Evolutionary conservation across 495 filamentous ascomycete species (phyloP).

Genomic region (Trichoderma parareesei): DNA sequence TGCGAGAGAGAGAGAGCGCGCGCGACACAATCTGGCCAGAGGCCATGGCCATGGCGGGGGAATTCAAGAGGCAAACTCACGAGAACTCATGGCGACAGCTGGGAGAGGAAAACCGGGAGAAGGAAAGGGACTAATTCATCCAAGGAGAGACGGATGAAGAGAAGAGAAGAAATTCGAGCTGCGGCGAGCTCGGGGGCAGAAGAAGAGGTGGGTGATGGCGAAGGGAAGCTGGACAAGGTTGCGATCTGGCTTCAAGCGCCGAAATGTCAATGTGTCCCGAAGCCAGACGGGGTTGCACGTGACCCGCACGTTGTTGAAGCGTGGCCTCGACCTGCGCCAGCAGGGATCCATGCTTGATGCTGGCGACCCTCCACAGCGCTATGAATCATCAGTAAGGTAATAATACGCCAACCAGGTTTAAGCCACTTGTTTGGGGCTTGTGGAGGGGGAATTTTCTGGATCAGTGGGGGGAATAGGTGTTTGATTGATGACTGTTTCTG

Average conservation of each 20-base stretch:
- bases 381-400: too few relatives aligned
- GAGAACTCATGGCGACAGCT: constrained; percentile 48
- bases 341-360: background rate
- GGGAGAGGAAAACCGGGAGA: constrained; percentile 19
- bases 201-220: constrained; percentile 24
- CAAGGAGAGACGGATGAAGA: constrained; percentile 25
- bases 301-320: constrained; percentile 16
- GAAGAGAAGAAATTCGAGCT: constrained; percentile 32
- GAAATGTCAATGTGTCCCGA: constrained; percentile 45
- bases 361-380: too few relatives aligned
- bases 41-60: constrained; percentile 34
- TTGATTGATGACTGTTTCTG: background rate
- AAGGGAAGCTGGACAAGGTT: constrained; percentile 29
- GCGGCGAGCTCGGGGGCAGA: constrained; percentile 20
- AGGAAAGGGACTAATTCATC: constrained; percentile 33
- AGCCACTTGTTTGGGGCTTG: background rate
- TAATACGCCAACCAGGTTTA: background rate
- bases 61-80: constrained; percentile 38
- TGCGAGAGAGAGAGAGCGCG: constrained; percentile 16
- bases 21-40: constrained; percentile 27
- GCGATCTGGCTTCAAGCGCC: constrained; percentile 42
- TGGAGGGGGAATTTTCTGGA: background rate
- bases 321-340: background rate
- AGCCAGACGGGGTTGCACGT: constrained; percentile 37
- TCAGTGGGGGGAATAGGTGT: background rate